Evolutionary conservation across 2,329 filamentous ascomycete species (phyloP).

Genomic region (Metarhizium humberi): DNA sequence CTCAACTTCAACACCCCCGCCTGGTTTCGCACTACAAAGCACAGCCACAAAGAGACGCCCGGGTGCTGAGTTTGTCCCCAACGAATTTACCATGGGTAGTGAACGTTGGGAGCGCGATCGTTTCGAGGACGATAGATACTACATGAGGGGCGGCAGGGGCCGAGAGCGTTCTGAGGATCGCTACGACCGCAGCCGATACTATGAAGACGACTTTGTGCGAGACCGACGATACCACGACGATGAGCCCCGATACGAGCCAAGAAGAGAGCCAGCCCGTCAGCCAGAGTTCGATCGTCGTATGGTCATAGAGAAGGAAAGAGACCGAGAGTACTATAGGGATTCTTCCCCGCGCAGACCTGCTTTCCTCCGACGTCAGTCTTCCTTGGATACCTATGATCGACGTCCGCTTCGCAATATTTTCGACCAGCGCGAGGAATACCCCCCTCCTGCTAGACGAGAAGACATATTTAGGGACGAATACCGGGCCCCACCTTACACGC

Average conservation of each 20-base stretch:
- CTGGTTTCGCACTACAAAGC: neutral
- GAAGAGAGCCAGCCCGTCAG: slow-evolving; percentile 21
- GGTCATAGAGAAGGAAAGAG: slow-evolving; percentile 46
- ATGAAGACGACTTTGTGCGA: slow-evolving; percentile 36
- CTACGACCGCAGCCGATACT: slow-evolving; percentile 36
- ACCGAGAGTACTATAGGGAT: slow-evolving; percentile 34
- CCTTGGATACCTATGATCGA: slow-evolving; percentile 82
- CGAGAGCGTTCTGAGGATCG: slow-evolving; percentile 42
- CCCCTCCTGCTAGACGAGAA: slow-evolving; percentile 43
- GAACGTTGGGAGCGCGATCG: slow-evolving; percentile 47
- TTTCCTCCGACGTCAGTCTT: slow-evolving; percentile 73
- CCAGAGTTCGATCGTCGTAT: slow-evolving; percentile 44
- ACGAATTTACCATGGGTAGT: slow-evolving; percentile 14
- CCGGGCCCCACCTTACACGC: slow-evolving; percentile 40
- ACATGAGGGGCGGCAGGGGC: slow-evolving; percentile 23
- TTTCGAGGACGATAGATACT: slow-evolving; percentile 43
- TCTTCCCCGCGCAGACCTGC: slow-evolving; percentile 52
- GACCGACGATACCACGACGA: slow-evolving; percentile 50
- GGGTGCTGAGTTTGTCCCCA: neutral
- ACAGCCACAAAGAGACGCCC: neutral
- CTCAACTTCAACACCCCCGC: neutral
- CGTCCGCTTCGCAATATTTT: slow-evolving; percentile 45
- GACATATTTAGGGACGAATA: slow-evolving; percentile 38
- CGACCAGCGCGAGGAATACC: slow-evolving; percentile 50
- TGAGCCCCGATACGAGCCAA: slow-evolving; percentile 29